phyloP scores from a whole-genome alignment of 768 basidiomycete genomes.

The Naganishia onofrii region DNA sequence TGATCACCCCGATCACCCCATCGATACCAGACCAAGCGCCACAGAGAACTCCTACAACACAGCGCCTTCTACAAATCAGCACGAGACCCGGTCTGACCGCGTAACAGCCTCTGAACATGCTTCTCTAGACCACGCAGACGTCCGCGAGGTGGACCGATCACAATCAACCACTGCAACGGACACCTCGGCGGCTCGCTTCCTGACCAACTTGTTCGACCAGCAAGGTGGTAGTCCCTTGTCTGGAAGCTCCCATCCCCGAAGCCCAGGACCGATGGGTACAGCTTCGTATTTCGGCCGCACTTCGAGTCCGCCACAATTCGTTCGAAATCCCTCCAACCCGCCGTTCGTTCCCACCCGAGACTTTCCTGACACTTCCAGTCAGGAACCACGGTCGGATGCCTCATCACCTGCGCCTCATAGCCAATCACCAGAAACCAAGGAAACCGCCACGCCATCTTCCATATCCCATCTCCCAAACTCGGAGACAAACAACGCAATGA shows the following conservation, averaged over 20 bases:
- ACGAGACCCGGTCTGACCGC: neutral
- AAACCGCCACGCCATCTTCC: neutral
- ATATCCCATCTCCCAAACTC: neutral
- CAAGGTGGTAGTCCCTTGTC: conserved; percentile 7
- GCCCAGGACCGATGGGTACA: conserved; percentile 17
- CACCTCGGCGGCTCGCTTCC: conserved; percentile 11
- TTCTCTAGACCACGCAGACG: neutral
- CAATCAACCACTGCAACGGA: neutral
- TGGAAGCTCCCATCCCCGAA: neutral
- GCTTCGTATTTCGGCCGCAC: conserved; percentile 20
- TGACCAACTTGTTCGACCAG: conserved; percentile 7
- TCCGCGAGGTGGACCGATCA: neutral
- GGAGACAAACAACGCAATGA: neutral
- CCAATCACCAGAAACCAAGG: neutral
- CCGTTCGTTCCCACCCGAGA: neutral
- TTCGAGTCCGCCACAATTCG: neutral
- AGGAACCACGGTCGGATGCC: neutral
- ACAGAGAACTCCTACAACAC: neutral
- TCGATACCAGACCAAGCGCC: neutral
- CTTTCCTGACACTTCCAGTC: neutral
- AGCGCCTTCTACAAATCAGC: neutral
- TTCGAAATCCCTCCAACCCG: neutral
- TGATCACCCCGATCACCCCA: conserved; percentile 7
- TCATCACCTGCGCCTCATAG: neutral
- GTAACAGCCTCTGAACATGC: neutral